A percentile compares a stretch with the other conserved stretches of the same genome.
Conservation (phyloP, 768 basidiomycete species). For the Baorangia bicolor region DNA sequence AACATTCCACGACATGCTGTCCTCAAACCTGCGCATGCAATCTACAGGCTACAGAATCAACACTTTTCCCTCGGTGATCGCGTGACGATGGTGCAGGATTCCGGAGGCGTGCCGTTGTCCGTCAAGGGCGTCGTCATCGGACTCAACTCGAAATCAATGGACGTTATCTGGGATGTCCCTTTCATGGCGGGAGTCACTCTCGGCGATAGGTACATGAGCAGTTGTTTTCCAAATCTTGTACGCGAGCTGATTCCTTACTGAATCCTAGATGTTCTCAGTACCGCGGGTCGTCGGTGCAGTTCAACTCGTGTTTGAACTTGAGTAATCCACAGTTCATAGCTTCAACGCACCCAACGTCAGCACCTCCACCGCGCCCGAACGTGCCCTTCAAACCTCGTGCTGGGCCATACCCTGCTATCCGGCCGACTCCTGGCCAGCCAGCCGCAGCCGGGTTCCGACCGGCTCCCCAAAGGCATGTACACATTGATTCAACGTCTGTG, state of each 20-base stretch:
- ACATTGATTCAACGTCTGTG: neutral
- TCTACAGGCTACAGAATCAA: constrained; percentile 89
- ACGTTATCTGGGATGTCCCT: constrained; percentile 93
- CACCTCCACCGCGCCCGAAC: constrained; percentile 46
- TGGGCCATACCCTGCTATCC: constrained; percentile 64
- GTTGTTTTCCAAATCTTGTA: neutral
- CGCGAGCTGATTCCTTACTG: neutral
- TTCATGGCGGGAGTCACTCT: constrained; percentile 93
- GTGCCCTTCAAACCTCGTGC: constrained; percentile 64
- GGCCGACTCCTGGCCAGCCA: constrained; percentile 50
- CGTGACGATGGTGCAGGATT: constrained; percentile 94
- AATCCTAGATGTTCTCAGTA: constrained; percentile 79
- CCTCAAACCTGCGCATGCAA: constrained; percentile 87
- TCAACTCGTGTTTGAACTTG: constrained; percentile 87
- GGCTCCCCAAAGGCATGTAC: constrained; percentile 34
- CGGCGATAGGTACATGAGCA: constrained; percentile 61
- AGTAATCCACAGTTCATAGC: constrained; percentile 82
- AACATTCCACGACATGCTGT: constrained; percentile 91
- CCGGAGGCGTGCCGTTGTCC: constrained; percentile 86
- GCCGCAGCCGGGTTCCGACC: constrained; percentile 67
- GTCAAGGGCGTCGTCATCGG: constrained; percentile 95
- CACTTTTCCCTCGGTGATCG: constrained; percentile 86
- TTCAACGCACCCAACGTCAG: constrained; percentile 60
- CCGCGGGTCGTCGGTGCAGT: constrained; percentile 85
- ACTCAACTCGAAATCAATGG: constrained; percentile 82